Base-by-base conservation (phyloP, 202 grass and related monocot species). In the Panicum virgatum region DNA sequence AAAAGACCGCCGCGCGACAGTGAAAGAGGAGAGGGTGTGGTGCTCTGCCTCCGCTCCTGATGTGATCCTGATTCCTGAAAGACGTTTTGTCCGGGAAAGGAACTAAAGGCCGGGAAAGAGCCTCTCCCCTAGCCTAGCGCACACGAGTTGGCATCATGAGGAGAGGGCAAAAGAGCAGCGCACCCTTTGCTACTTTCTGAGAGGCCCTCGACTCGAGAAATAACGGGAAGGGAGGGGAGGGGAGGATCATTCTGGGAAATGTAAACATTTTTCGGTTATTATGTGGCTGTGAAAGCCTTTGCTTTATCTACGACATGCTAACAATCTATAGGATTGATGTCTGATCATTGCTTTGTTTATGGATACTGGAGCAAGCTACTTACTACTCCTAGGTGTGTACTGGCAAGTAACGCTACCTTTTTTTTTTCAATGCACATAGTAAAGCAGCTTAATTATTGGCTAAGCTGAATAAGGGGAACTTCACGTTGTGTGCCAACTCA, bases 161-260 rank as follows among this genome's bases (percentile, higher is more conserved):
- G 63, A 30, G 20, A 30, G 20, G 16, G 23, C 16, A 4, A 66
- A 36, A 83, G 59, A 64, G 22, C 23, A 18, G 39, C 5, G 48
- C 59, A 78, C 59, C 67, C 83, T 88, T 88, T 78, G 6, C 20
- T 58, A 11, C 86, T 89, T 89, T 77, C 65, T 56, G 25, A 89
- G 71, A 89, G 65, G 38, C 19, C 32, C 59, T 52, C 3, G 69
- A 54, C 47, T 42, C 1, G 62, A 52, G 43, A 12, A 50, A 45
- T 19, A 15, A 26, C n/a, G 6, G 12, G n/a, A 12, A 20, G n/a
- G 36, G 13, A 9, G n/a, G n/a, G n/a, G n/a, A n/a, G n/a, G n/a
- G n/a, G n/a, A n/a, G 23, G 70, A 85, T 81, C 87, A 77, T 56
- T 71, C 76, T 77, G 12, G 76, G 71, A 76, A 88, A 75, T 22